Evolutionary conservation across 257 asterid species (phyloP), one percentile per base, ranked within the genome.

Genomic region (Striga asiatica): DNA sequence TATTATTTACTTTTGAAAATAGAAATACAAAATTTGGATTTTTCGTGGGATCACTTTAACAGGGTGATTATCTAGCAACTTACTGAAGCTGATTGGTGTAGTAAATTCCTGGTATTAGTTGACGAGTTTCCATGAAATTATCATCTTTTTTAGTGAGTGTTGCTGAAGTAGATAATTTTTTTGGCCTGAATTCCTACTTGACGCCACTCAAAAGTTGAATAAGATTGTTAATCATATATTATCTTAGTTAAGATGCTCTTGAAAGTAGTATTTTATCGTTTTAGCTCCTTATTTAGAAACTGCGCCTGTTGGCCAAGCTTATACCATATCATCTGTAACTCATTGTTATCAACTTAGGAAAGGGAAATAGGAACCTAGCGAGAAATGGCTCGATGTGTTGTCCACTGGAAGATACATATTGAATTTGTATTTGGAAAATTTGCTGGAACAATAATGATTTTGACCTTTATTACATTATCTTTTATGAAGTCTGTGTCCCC

Each of bases 291-390:
- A n/a, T n/a, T n/a, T n/a, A n/a, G n/a, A n/a, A n/a, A n/a, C n/a
- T n/a, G n/a, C n/a, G n/a, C n/a, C n/a, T n/a, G n/a, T n/a, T n/a
- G n/a, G 94, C 35, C 76, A 78, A 61, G 68, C 88, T n/a, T 91
- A 87, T 57, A 87, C 78, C 8, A 75, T 91, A 48, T 91, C 98
- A 37, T 71, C 94, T 29, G 96, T 89, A 61, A 86, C 96, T 43
- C 89, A 86, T 66, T 87, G 95, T 39, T 91, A 86, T 72, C 89
- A 89, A 79, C 95, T 91, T 55, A 75, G 98, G 14, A 91, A 77
- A 78, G 98, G 98, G 51, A 91, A 86, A 65, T 89, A 86, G 39
- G 96, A 89, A 55, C 93, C 94, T 31, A 79, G 85, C 3, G 98
- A 91, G 79, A 86, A 79, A 67, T 74, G 91, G 62, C 94, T 91